Evolutionary conservation across 148 eudicot species (phyloP).

Genomic region (Drosera capensis): DNA sequence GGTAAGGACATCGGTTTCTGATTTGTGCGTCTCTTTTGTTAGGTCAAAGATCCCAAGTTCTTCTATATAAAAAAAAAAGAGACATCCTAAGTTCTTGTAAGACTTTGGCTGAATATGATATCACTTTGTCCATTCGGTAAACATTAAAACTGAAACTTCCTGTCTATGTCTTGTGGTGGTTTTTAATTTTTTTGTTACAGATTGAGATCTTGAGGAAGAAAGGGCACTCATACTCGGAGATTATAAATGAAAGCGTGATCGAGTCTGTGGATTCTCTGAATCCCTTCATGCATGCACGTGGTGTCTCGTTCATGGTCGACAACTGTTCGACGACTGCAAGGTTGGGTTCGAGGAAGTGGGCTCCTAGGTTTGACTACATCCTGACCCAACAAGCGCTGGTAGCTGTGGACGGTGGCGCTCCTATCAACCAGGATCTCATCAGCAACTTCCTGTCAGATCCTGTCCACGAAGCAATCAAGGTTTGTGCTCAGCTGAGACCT

Average conservation of each 20-base stretch:
- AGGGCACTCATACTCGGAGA: constrained; percentile 95
- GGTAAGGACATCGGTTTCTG: no score
- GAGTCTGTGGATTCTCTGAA: constrained; percentile 94
- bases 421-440: constrained; percentile 67
- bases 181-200: no score
- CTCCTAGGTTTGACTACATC: constrained; percentile 83
- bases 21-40: no score
- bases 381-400: constrained; percentile 89
- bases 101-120: no score
- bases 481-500: constrained; percentile 88
- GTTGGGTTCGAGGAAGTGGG: constrained; percentile 94
- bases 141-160: not conserved
- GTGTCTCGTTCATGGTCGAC: constrained; percentile 93
- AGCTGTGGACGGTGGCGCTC: constrained; percentile 50
- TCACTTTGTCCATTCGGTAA: not conserved
- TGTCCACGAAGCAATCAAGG: constrained; percentile 76
- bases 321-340: constrained; percentile 96
- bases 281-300: constrained; percentile 99
- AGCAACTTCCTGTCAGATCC: constrained; percentile 89
- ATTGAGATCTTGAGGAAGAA: constrained; percentile 90
- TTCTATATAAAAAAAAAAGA: no score
- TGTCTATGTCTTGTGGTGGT: no score
- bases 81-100: no score
- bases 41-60: no score
- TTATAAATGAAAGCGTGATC: constrained; percentile 89